Percentiles rank a stretch among this genome's conserved stretches.
Conservation (phyloP, 371 early-diverging fungal genomes). For the Dichotomocladium elegans region DNA sequence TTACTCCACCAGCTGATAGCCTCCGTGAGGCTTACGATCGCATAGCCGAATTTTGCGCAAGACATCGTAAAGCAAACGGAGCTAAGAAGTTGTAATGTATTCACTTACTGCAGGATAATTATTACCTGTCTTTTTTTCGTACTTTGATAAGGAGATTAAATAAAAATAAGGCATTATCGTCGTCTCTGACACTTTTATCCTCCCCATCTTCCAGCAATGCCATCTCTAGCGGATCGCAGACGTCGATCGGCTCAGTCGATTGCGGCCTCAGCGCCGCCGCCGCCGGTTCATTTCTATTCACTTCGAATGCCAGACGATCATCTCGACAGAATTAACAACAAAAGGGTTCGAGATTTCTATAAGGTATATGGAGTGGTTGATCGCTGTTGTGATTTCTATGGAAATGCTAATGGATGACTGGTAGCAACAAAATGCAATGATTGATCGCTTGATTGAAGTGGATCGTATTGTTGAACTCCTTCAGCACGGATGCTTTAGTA, state of each 20-base stretch:
- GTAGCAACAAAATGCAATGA: constrained; percentile 45
- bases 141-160: too few relatives aligned
- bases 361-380: constrained; percentile 17
- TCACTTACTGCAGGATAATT: too few relatives aligned
- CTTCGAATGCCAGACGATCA: constrained; percentile 31
- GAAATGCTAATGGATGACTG: too few relatives aligned
- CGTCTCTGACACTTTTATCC: neutral
- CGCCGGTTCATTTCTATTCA: constrained; percentile 35
- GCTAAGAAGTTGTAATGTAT: too few relatives aligned
- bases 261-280: constrained; percentile 22
- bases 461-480: constrained; percentile 34
- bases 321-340: constrained; percentile 25
- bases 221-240: constrained; percentile 3
- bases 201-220: neutral
- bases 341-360: constrained; percentile 38
- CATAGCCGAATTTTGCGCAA: constrained; percentile 76
- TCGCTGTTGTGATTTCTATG: neutral
- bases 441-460: constrained; percentile 37
- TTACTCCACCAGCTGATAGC: constrained; percentile 73
- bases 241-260: constrained; percentile 17
- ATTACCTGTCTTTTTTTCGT: too few relatives aligned
- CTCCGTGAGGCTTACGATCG: constrained; percentile 73
- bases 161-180: too few relatives aligned
- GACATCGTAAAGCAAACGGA: constrained; percentile 51
- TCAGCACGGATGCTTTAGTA: too few relatives aligned